Evolutionary conservation across 2,329 filamentous ascomycete genomes (phyloP).

Genomic region (Amesomyces nigricolor): DNA sequence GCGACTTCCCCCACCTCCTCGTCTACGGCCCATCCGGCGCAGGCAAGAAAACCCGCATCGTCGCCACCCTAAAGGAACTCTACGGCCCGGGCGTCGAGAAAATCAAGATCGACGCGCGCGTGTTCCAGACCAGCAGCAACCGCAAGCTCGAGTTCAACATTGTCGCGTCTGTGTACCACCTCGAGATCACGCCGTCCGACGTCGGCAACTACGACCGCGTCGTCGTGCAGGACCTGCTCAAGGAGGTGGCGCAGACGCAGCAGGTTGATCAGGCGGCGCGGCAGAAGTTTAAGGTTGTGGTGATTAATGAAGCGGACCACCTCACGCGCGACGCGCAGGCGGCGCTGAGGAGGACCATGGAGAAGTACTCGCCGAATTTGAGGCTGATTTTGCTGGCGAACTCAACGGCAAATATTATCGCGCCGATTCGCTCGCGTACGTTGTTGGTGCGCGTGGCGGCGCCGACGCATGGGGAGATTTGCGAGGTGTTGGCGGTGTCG

Average conservation of each 20-base stretch:
- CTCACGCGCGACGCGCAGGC: conserved; percentile 92
- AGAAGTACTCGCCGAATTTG: conserved; percentile 96
- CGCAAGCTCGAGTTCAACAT: conserved; percentile 99
- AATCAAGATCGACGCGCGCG: conserved; percentile 97
- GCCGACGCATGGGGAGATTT: conserved; percentile 80
- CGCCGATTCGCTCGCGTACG: conserved; percentile 90
- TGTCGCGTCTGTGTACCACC: conserved; percentile 91
- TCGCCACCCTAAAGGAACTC: conserved; percentile 89
- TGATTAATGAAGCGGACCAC: conserved; percentile 98
- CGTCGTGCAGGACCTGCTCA: conserved; percentile 89
- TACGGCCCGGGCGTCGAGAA: conserved; percentile 98
- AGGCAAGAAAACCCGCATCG: conserved; percentile 95
- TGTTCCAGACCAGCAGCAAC: conserved; percentile 92
- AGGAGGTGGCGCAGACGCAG: conserved; percentile 97
- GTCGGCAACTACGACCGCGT: conserved; percentile 96
- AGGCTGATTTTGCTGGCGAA: conserved; percentile 89
- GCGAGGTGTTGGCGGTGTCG: conserved; percentile 61
- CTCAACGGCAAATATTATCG: conserved; percentile 96
- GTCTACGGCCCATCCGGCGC: conserved; percentile 95
- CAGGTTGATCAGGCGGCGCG: conserved; percentile 91
- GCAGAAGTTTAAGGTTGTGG: conserved; percentile 95
- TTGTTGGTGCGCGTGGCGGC: conserved; percentile 88
- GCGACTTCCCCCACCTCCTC: conserved; percentile 95
- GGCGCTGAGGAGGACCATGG: conserved; percentile 91
- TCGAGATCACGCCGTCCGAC: conserved; percentile 96